Evolutionary conservation across 352 stramenopile species (phyloP).

Genomic region (Stramenopiles sp.): DNA sequence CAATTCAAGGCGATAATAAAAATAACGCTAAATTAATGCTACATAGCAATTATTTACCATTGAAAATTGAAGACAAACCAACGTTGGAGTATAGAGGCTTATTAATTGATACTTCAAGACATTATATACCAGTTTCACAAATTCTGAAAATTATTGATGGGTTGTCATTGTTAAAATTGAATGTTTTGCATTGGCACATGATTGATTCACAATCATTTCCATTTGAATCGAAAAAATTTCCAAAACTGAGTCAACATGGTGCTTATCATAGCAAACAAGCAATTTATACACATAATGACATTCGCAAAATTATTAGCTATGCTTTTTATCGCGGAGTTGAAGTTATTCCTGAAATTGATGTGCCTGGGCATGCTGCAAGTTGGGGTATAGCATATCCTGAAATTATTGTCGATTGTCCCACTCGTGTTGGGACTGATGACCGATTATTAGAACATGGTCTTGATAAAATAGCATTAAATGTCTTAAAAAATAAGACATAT

Average conservation of each 20-base stretch:
- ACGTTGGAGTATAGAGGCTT: conserved; percentile 36
- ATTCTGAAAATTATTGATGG: conserved; percentile 22
- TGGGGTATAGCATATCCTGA: conserved; percentile 24
- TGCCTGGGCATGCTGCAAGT: conserved; percentile 31
- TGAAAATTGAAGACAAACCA: conserved; percentile 26
- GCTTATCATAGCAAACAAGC: neutral
- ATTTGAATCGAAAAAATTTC: conserved; percentile 18
- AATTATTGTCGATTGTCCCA: conserved; percentile 11
- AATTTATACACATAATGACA: conserved; percentile 27
- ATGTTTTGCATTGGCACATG: conserved; percentile 33
- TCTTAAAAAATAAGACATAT: conserved; percentile 18
- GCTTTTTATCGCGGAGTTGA: conserved; percentile 30
- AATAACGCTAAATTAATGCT: too few species aligned
- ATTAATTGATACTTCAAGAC: conserved; percentile 36
- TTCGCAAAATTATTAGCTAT: conserved; percentile 29
- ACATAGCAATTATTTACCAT: too few species aligned
- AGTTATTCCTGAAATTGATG: conserved; percentile 38
- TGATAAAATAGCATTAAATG: conserved; percentile 17
- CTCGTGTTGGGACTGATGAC: conserved; percentile 12
- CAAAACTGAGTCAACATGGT: conserved; percentile 9
- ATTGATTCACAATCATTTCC: conserved; percentile 25
- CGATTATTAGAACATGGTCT: too few species aligned
- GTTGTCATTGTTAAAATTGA: conserved; percentile 26
- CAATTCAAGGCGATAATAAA: too few species aligned
- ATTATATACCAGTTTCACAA: conserved; percentile 31